Percentiles rank a stretch among this genome's conserved stretches.
Conservation (phyloP, 768 basidiomycete species). For the Suillus cothurnatus region DNA sequence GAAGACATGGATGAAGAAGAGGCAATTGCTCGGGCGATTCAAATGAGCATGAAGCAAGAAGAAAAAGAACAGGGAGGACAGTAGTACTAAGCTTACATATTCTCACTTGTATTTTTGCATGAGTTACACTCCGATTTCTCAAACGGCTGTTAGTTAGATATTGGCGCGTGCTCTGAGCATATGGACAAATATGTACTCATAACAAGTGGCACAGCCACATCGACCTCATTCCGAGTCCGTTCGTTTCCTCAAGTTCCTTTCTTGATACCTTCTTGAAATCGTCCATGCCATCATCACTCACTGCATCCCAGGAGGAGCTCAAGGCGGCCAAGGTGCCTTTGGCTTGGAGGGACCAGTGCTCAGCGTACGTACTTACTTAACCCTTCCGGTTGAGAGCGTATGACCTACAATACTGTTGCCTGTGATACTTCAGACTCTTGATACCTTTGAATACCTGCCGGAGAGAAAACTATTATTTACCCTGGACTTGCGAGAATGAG, state of each 20-base stretch:
- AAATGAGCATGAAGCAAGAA: constrained; percentile 85
- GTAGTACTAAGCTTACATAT: constrained; percentile 13
- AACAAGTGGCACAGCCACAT: constrained; percentile 3
- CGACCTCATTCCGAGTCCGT: background rate
- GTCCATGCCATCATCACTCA: constrained; percentile 69
- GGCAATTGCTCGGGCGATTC: constrained; percentile 87
- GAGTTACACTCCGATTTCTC: background rate
- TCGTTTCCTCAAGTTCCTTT: background rate
- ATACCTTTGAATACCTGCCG: constrained; percentile 89
- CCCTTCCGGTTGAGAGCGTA: background rate
- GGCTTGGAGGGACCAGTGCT: constrained; percentile 89
- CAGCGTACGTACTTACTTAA: constrained; percentile 62
- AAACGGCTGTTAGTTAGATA: background rate
- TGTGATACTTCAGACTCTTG: constrained; percentile 56
- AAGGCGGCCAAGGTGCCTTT: constrained; percentile 75
- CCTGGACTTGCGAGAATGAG: constrained; percentile 96
- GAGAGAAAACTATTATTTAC: constrained; percentile 71
- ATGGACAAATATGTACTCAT: background rate
- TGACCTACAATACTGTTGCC: constrained; percentile 13
- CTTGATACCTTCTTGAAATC: background rate
- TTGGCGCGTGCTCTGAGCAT: background rate
- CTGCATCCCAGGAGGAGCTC: constrained; percentile 83
- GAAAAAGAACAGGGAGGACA: constrained; percentile 45
- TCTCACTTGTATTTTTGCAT: background rate
- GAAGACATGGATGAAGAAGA: constrained; percentile 82